Conservation (phyloP, 192 early-diverging fungal genomes). For the Podila clonocystis region DNA sequence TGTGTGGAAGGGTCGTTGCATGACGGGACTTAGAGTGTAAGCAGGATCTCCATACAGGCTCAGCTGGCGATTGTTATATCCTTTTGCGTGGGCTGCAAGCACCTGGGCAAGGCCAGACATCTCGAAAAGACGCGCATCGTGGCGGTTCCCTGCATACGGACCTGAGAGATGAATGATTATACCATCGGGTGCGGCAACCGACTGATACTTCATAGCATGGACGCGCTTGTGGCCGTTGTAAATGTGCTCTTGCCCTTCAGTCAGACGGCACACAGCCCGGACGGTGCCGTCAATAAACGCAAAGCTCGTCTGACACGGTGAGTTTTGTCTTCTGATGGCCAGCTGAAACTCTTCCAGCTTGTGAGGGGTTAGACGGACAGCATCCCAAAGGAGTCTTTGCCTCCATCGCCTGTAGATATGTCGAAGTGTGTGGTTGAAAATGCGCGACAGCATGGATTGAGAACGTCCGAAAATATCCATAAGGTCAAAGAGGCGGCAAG, state of each 20-base stretch:
- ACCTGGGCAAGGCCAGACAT: background rate
- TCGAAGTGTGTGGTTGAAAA: no score
- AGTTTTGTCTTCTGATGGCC: background rate
- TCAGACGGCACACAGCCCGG: background rate
- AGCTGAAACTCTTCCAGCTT: background rate
- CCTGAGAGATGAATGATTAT: slow-evolving; percentile 14
- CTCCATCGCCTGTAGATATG: background rate
- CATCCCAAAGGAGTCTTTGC: background rate
- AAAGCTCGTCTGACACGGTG: background rate
- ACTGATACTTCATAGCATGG: slow-evolving; percentile 20
- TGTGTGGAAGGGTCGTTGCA: no score
- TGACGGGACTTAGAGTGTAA: no score
- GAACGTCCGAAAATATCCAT: no score
- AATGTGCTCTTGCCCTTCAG: background rate
- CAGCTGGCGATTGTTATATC: no score
- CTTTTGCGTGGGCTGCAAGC: background rate
- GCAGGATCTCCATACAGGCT: no score
- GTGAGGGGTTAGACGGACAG: background rate
- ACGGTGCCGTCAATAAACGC: slow-evolving; percentile 24
- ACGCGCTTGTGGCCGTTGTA: slow-evolving; percentile 13
- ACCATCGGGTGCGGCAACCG: slow-evolving; percentile 8
- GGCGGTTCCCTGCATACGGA: background rate
- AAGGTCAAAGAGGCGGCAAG: no score
- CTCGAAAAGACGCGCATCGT: background rate
- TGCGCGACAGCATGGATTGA: no score